These are phyloP conservation scores for Lactarius quietus DNA, from an alignment of 768 basidiomycete species.

Conservation along the genomic window DNA sequence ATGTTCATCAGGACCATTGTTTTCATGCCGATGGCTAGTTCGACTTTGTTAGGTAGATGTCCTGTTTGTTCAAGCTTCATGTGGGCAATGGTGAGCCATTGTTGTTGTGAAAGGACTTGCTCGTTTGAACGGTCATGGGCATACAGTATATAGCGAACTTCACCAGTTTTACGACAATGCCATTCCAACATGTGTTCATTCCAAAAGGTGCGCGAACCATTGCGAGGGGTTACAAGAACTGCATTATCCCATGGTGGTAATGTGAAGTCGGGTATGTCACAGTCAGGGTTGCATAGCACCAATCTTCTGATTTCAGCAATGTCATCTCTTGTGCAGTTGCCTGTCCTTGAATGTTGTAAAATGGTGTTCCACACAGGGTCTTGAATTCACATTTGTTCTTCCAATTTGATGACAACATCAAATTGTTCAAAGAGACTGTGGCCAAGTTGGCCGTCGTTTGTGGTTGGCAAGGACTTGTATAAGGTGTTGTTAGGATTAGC, in stretches of 20 bases:
- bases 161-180: slow-evolving; percentile 25
- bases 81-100: slow-evolving; percentile 19
- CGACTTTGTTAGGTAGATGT: slow-evolving; percentile 25
- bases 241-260: slow-evolving; percentile 35
- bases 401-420: background rate
- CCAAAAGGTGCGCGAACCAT: slow-evolving; percentile 37
- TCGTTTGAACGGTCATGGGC: slow-evolving; percentile 33
- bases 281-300: background rate
- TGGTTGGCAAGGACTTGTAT: background rate
- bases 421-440: too few relatives aligned
- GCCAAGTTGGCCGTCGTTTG: background rate
- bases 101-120: slow-evolving; percentile 15
- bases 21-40: slow-evolving; percentile 36
- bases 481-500: background rate
- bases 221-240: slow-evolving; percentile 37
- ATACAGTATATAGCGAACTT: slow-evolving; percentile 30
- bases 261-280: background rate
- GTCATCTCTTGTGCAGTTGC: background rate
- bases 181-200: slow-evolving; percentile 33
- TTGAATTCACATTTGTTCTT: background rate
- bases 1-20: slow-evolving; percentile 41
- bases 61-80: background rate
- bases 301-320: background rate
- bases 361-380: background rate
- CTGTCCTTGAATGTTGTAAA: background rate